A percentile compares a stretch with the other conserved stretches of the same genome.
These are phyloP conservation scores for Klebsormidium nitens DNA, from an alignment of 139 green algal genomes.

Conservation along the genomic window DNA sequence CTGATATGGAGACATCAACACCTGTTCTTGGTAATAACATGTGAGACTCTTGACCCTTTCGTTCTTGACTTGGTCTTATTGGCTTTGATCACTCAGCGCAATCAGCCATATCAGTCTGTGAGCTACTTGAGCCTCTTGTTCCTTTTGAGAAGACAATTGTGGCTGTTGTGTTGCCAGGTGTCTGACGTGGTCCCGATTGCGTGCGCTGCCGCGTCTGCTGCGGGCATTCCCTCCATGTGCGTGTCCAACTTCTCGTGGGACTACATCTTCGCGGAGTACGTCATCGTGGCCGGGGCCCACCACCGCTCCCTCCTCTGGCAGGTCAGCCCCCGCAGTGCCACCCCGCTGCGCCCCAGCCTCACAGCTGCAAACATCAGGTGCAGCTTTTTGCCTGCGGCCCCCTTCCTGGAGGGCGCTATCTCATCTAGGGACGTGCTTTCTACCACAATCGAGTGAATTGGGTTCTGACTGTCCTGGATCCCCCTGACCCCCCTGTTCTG, in stretches of 20 bases:
- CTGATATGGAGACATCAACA: neutral
- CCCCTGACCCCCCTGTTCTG: slow-evolving; percentile 22
- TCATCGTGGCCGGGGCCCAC: slow-evolving; percentile 28
- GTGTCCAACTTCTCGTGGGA: slow-evolving; percentile 68
- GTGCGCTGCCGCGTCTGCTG: slow-evolving; percentile 50
- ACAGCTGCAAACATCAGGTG: no score
- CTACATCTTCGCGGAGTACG: slow-evolving; percentile 64
- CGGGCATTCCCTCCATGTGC: slow-evolving; percentile 50
- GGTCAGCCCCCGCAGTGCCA: no score
- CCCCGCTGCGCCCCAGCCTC: no score
- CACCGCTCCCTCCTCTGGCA: slow-evolving; percentile 17
- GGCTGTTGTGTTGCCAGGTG: slow-evolving; percentile 44
- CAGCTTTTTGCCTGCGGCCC: no score
- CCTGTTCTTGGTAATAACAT: neutral
- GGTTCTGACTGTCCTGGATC: slow-evolving; percentile 5
- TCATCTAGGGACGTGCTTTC: no score
- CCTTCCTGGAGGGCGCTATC: no score
- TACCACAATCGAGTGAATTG: no score
- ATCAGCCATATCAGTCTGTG: neutral
- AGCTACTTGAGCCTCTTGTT: neutral
- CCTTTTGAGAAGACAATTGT: neutral
- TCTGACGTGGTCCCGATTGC: slow-evolving; percentile 61
- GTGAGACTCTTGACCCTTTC: neutral
- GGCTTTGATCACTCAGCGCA: no score
- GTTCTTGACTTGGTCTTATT: neutral